Base-by-base conservation (phyloP, 306 rosid species). In the Vigna radiata region DNA sequence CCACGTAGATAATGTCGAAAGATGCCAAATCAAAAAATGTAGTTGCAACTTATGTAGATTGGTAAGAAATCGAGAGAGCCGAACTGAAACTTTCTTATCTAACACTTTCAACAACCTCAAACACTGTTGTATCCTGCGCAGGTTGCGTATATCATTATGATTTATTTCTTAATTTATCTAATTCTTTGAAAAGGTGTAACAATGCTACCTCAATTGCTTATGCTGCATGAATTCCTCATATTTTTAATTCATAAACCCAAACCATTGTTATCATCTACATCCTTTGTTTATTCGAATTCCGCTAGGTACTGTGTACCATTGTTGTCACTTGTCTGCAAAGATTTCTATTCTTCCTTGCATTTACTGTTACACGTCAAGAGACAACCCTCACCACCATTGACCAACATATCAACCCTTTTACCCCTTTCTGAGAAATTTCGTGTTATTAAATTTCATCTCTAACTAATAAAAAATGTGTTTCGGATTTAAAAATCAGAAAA, bases 21-120 rank as follows among this genome's bases (percentile, higher is more conserved):
- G 56, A 43, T 61, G 76, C 59, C 46, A 12, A 39, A 78, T 71
- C 31, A 15, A 4, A 18, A 69, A 29, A 55, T 71, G 75, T 89
- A 52, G 86, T 68, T 82, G 75, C 77, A 83, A 79, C 84, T 73
- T 17, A 5, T 73, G 58, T 27, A 53, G 31, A 31, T 73, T 48
- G 31, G 68, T 27, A 64, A 63, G 78, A 76, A 66, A 3, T 16
- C 8, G 31, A 43, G 11, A 39, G 46, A 70, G 23, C 46, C 11
- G 19, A 52, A 49, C 49, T 81, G 52, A 29, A 61, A 16, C 59
- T 49, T 64, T 72, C 77, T 75, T 75, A 67, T 85, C 80, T 67
- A 76, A 82, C 86, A 52, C 60, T 66, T 71, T 50, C 66, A 79
- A 72, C 65, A 19, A 71, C 50, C 68, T 19, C 9, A 76, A 52